phyloP scores from a whole-genome alignment of 805 yeast species.

The Spathaspora gorwiae region DNA sequence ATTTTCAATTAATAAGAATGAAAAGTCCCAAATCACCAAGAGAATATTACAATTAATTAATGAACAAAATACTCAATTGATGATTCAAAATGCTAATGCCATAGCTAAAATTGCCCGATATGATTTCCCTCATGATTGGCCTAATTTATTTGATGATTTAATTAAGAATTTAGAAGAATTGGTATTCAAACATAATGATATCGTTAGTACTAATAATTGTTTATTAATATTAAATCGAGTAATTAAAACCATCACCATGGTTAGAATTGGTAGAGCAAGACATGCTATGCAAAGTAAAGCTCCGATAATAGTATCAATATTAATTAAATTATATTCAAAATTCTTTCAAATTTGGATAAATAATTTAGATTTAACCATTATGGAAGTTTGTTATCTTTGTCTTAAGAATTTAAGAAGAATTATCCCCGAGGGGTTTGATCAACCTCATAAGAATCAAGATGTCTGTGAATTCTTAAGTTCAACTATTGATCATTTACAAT shows the following conservation, averaged over 20 bases:
- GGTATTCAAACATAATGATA: slow-evolving; percentile 36
- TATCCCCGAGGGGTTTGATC: slow-evolving; percentile 70
- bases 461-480: slow-evolving; percentile 58
- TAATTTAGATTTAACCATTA: slow-evolving; percentile 44
- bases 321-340: slow-evolving; percentile 55
- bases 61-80: slow-evolving; percentile 70
- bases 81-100: slow-evolving; percentile 82
- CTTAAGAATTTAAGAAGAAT: slow-evolving; percentile 72
- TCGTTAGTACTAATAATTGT: slow-evolving; percentile 56
- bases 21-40: slow-evolving; percentile 58
- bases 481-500: slow-evolving; percentile 56
- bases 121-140: slow-evolving; percentile 90
- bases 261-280: slow-evolving; percentile 78
- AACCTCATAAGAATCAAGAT: slow-evolving; percentile 55
- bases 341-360: slow-evolving; percentile 63
- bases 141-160: slow-evolving; percentile 65
- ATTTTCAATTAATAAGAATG: slow-evolving; percentile 53
- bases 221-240: slow-evolving; percentile 71
- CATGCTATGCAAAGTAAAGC: slow-evolving; percentile 72
- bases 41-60: slow-evolving; percentile 55
- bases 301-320: slow-evolving; percentile 54
- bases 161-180: slow-evolving; percentile 42
- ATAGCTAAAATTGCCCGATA: slow-evolving; percentile 71
- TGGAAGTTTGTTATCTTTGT: slow-evolving; percentile 75
- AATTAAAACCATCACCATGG: slow-evolving; percentile 67